Evolutionary conservation across 768 basidiomycete species (phyloP), one percentile per base, ranked within the genome.

Genomic region (Podaxis carcinomalis): DNA sequence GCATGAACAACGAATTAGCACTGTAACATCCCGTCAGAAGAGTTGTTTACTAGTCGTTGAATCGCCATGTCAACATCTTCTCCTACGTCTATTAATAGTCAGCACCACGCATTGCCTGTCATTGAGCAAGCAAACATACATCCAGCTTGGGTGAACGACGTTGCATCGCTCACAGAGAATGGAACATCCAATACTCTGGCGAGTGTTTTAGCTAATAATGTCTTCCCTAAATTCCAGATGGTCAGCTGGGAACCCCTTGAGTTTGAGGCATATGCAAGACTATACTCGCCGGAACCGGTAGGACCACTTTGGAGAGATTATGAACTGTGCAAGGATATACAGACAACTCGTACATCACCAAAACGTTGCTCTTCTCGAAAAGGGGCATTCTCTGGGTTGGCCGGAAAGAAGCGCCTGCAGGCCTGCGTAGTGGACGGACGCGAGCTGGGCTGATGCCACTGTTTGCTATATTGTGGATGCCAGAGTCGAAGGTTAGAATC

Each of bases 31-130:
- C 16, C 36, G 14, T 40, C 42, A 6, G 51, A 51, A 7, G 44
- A 1, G 51, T 39, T 27, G 68, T 80, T 72, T 65, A 89, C 92
- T 68, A 98, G 75, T 61, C 96, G 82, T 61, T 93, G 88, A 25
- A 98, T 84, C 47, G 91, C 88, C 79, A 89, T 89, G 63, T 98
- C 96, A 6, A 97, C 95, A 69, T 98, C 96, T 69, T 97, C 96
- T 65, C 95, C 95, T 50, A 98, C 93, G 75, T 97, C 92, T 94
- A 65, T 28, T 53, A 16, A 32, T 57, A 39, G 39, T 47, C 54
- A 50, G 54, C 57, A 65, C 42, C 65, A 6, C 14, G 5, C 16
- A 65, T 14, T 35, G 54, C 37, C 62, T 67, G 23, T 66, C 14
- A 51, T 51, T 14, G 9, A 58, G 35, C 16, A 49, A 58, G 35